Evolutionary conservation across 1,139 yeast genomes (phyloP).

Genomic region (Lodderomyces elongisporus): DNA sequence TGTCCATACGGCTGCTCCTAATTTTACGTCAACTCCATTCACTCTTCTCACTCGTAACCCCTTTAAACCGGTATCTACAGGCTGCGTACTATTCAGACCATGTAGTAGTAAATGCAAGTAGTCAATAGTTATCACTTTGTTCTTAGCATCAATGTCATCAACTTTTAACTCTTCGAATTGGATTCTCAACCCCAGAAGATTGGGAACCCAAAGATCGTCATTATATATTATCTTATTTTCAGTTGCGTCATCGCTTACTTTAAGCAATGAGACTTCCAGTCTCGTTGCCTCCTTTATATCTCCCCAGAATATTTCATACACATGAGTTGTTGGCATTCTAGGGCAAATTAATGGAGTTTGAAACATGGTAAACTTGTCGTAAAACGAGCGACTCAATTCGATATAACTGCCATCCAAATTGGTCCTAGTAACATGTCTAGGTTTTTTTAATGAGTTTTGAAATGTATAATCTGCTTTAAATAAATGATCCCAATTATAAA

Average conservation of each 20-base stretch:
- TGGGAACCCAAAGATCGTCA: slow-evolving; percentile 33
- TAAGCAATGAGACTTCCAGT: slow-evolving; percentile 21
- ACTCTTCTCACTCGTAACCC: slow-evolving; percentile 27
- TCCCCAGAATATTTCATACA: slow-evolving; percentile 31
- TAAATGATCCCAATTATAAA: slow-evolving; percentile 33
- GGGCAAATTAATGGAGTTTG: slow-evolving; percentile 21
- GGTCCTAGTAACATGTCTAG: slow-evolving; percentile 23
- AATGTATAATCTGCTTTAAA: slow-evolving; percentile 39
- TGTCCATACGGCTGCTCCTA: slow-evolving; percentile 26
- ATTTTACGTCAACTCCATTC: slow-evolving; percentile 30
- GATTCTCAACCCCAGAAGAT: slow-evolving; percentile 30
- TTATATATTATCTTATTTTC: slow-evolving; percentile 1
- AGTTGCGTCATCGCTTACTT: slow-evolving; percentile 11
- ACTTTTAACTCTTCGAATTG: slow-evolving; percentile 32
- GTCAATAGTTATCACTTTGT: slow-evolving; percentile 21
- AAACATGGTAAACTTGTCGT: slow-evolving; percentile 25
- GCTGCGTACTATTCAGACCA: slow-evolving; percentile 5
- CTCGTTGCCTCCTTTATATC: slow-evolving; percentile 21
- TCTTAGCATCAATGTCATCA: slow-evolving; percentile 29
- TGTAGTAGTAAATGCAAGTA: slow-evolving; percentile 17
- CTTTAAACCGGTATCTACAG: background rate
- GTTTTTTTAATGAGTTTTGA: slow-evolving; percentile 30
- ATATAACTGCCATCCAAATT: slow-evolving; percentile 24
- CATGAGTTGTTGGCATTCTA: slow-evolving; percentile 22
- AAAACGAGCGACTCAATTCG: slow-evolving; percentile 29